These are phyloP conservation scores for Rhizopus arrhizus DNA, from an alignment of 371 early-diverging fungal genomes.

Conservation along the genomic window DNA sequence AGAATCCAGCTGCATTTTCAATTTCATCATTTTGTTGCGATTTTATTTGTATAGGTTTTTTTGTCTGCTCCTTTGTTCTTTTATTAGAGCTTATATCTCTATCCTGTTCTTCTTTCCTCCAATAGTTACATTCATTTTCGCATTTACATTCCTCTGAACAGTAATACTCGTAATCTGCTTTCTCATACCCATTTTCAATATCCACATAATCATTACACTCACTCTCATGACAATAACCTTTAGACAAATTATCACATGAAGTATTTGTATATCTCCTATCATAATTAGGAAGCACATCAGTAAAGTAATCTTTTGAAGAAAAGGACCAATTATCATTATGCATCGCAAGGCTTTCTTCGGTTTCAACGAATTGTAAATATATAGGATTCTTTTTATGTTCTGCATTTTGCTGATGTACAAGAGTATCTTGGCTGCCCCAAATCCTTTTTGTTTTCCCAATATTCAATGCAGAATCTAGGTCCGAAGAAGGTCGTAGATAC, in stretches of 20 bases:
- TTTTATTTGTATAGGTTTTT: not conserved
- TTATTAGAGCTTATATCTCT: not conserved
- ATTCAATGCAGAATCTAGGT: not conserved
- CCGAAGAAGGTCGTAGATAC: not conserved
- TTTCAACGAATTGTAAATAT: conserved; percentile 23
- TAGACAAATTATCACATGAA: conserved; percentile 15
- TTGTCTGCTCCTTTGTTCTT: not conserved
- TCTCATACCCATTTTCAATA: too few relatives aligned
- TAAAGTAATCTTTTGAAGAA: conserved; percentile 12
- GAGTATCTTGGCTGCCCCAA: conserved; percentile 50
- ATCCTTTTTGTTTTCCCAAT: conserved; percentile 24
- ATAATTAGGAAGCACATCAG: conserved; percentile 2
- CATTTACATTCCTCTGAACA: too few relatives aligned
- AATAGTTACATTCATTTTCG: conserved; percentile 1
- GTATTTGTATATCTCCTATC: not conserved
- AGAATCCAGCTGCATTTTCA: conserved; percentile 24
- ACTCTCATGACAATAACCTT: conserved; percentile 1
- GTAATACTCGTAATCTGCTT: too few relatives aligned
- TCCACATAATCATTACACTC: too few relatives aligned
- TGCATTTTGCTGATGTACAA: conserved; percentile 27
- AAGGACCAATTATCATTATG: conserved; percentile 4
- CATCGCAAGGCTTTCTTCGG: not conserved
- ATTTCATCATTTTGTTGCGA: conserved; percentile 5
- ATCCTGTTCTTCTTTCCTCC: not conserved
- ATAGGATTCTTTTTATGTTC: conserved; percentile 31